Base-by-base conservation (phyloP, 768 basidiomycete species). In the Lactifluus echinatus region DNA sequence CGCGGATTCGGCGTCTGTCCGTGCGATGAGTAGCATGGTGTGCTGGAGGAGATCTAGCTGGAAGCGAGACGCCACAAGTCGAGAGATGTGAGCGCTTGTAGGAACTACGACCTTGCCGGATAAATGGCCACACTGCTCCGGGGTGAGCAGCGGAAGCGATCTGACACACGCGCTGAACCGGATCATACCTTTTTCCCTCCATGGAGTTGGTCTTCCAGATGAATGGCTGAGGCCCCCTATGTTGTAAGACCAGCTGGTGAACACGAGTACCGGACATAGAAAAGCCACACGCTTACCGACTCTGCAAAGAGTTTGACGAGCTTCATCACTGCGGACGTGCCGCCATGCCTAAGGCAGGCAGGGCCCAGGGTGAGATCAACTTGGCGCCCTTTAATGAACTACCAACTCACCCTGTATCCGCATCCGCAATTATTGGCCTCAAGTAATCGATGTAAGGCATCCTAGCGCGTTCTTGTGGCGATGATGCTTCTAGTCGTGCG, bases 101-200 rank as follows among this genome's bases (percentile, higher is more conserved):
- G 94, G 94, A 2, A 96, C 93, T 54, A 97, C 79, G 24, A 95
- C 91, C 71, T 96, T 95, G 51, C 93, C 93, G 14, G 85, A 86
- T 66, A 93, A 76, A 74, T 93, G 91, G 26, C 92, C 90, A 68
- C 91, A 92, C 81, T 83, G 59, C 42, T 37, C 40, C 55, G 29
- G 6, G 29, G 42, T 58, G 24, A 50, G 40, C 24, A 42, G 28
- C n/a, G n/a, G n/a, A n/a, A n/a, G n/a, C n/a, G n/a, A n/a, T n/a
- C n/a, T n/a, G n/a, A n/a, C n/a, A n/a, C n/a, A n/a, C n/a, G n/a
- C n/a, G n/a, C n/a, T n/a, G n/a, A n/a, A n/a, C n/a, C n/a, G 33
- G 36, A 17, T 47, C 69, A 33, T 50, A 81, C 84, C 74, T 96
- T 94, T 75, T 96, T 96, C 26, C 90, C 90, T 29, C 94, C 94